Evolutionary conservation across 257 asterid genomes (phyloP), one percentile per base, ranked within the genome.

Genomic region (Paraleonurus japonicus): DNA sequence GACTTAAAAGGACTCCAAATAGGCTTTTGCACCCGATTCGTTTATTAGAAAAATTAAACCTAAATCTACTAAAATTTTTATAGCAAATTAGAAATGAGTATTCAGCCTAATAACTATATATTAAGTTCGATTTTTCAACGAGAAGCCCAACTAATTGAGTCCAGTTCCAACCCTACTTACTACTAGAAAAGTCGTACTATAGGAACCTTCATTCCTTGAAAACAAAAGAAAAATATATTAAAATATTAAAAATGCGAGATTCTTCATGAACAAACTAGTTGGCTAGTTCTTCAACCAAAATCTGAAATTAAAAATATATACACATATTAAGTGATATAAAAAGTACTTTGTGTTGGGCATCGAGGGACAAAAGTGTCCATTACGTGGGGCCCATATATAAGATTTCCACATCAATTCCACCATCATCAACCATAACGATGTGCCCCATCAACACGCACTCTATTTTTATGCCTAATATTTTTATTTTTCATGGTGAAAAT

Each of bases 361-460:
- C n/a, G 75, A 72, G 81, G 74, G 83, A 78, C 85, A 78, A 81
- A 72, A 69, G 72, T 69, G 75, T 83, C 73, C 79, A 64, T 53
- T 30, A n/a, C 0, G 39, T 55, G 69, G 83, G 83, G 37, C 57
- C 88, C 82, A 65, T 45, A 17, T 13, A 41, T 8, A 75, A 61
- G 80, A 78, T 80, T 75, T 78, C 51, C 59, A 65, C 76, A 72
- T 79, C 71, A 64, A 71, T 37, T 73, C 43, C 60, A 12, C 62
- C 70, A 53, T 70, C 48, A 54, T 54, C 76, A 24, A 59, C 53
- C 61, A 43, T n/a, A 50, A 7, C 16, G 13, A 67, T 51, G 71
- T 62, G 76, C 62, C 66, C 58, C 28, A 39, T 53, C 68, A 75
- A 51, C 59, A 51, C 59, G 26, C 61, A 30, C 70, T 16, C 27